Evolutionary conservation across 1,139 yeast species (phyloP).

Genomic region (Scheffersomyces titani): DNA sequence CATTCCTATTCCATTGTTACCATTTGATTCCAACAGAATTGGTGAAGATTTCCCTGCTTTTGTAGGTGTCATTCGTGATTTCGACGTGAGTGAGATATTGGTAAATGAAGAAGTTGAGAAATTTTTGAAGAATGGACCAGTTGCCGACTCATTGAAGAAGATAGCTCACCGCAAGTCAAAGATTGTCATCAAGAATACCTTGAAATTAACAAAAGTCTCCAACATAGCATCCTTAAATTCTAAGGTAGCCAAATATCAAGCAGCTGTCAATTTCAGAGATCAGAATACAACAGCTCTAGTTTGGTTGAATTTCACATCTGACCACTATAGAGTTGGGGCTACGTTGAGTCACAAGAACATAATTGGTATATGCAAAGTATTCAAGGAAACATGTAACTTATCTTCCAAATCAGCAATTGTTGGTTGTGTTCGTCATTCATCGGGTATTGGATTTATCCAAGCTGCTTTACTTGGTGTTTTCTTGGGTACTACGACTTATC

Average conservation of each 20-base stretch:
- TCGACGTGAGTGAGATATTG: constrained; percentile 68
- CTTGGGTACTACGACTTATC: constrained; percentile 81
- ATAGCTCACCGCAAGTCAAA: constrained; percentile 42
- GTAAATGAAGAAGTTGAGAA: constrained; percentile 79
- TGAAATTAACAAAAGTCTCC: constrained; percentile 62
- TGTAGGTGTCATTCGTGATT: constrained; percentile 66
- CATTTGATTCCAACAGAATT: constrained; percentile 67
- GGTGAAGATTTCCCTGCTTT: constrained; percentile 78
- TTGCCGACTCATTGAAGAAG: constrained; percentile 63
- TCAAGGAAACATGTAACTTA: constrained; percentile 90
- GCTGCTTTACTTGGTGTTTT: constrained; percentile 81
- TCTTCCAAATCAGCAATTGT: constrained; percentile 70
- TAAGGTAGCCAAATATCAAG: constrained; percentile 47
- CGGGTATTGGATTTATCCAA: constrained; percentile 87
- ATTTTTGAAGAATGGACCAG: constrained; percentile 67
- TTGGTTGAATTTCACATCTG: constrained; percentile 72
- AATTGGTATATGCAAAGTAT: constrained; percentile 79
- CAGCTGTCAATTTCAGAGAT: constrained; percentile 44
- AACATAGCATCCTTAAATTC: constrained; percentile 47
- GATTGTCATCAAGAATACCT: constrained; percentile 66
- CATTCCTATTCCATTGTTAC: constrained; percentile 77
- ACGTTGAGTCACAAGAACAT: constrained; percentile 64
- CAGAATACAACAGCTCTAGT: constrained; percentile 53
- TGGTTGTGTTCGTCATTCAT: constrained; percentile 83
- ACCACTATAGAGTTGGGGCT: constrained; percentile 69